Evolutionary conservation across 176 grass and related monocot species (phyloP).

Genomic region (Rhynchospora tenuis): DNA sequence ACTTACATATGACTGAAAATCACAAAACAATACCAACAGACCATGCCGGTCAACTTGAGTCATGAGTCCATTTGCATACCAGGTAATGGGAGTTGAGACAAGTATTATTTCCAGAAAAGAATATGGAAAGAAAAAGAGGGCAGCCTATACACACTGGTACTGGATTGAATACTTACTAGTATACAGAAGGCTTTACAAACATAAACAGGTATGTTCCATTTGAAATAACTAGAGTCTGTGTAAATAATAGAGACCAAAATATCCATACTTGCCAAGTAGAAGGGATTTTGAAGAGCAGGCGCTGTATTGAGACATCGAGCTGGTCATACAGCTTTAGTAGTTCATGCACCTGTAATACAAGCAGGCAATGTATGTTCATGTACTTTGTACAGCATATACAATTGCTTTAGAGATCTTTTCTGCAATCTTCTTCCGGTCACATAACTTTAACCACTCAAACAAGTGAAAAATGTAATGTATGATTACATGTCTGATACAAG

Average conservation of each 20-base stretch:
- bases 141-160: neutral
- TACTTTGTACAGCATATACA: neutral
- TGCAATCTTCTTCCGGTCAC: neutral
- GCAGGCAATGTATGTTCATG: neutral
- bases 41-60: neutral
- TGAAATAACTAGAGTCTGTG: neutral
- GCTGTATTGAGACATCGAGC: constrained; percentile 57
- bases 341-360: constrained; percentile 67
- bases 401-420: neutral
- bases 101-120: neutral
- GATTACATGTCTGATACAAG: neutral
- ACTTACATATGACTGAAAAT: neutral
- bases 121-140: neutral
- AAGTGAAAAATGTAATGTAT: neutral
- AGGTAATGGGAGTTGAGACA: neutral
- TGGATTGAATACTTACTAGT: neutral
- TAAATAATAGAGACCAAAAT: neutral
- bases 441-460: constrained; percentile 14
- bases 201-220: neutral
- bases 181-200: neutral
- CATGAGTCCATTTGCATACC: neutral
- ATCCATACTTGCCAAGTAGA: constrained; percentile 95
- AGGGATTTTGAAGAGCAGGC: constrained; percentile 96
- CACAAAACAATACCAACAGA: neutral
- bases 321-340: constrained; percentile 77